A percentile compares a stretch with the other conserved stretches of the same genome.
These are phyloP conservation scores for Lolium perenne DNA, from an alignment of 176 grass and related monocot species.

Conservation along the genomic window DNA sequence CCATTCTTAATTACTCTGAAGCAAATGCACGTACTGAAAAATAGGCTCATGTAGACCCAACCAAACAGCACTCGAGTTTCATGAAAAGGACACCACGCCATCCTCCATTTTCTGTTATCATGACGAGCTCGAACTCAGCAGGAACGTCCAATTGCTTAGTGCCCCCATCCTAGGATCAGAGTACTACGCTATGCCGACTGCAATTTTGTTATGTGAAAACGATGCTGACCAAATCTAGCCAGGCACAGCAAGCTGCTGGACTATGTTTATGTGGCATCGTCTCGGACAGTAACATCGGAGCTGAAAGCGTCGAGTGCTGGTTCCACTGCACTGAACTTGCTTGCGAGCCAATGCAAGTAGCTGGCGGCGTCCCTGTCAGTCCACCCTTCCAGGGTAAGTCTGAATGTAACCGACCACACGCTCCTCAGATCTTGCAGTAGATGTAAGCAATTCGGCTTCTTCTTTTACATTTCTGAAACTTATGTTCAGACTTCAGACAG, in stretches of 20 bases:
- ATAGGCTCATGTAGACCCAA: neutral
- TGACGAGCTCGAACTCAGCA: too few species aligned
- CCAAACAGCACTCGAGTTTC: constrained; percentile 38
- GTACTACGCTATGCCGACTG: neutral
- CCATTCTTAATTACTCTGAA: neutral
- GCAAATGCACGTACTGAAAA: neutral
- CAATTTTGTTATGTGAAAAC: constrained; percentile 14
- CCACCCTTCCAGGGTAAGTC: constrained; percentile 19
- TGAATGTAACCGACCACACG: constrained; percentile 9
- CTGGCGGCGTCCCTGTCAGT: constrained; percentile 13
- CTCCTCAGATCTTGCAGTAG: neutral
- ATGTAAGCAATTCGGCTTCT: neutral
- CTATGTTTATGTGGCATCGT: neutral
- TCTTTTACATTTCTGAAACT: neutral
- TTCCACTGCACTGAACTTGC: constrained; percentile 38
- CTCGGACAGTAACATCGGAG: constrained; percentile 46
- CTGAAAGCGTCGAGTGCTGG: constrained; percentile 31
- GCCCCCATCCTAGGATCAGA: constrained; percentile 3
- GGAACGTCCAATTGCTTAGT: neutral
- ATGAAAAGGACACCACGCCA: constrained; percentile 34
- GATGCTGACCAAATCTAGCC: constrained; percentile 19
- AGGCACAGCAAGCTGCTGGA: neutral
- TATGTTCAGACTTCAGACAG: constrained; percentile 16
- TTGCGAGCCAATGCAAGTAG: constrained; percentile 43
- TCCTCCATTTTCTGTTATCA: constrained; percentile 36